Conservation (phyloP, 306 rosid species). For the Ormosia semicastrata region DNA sequence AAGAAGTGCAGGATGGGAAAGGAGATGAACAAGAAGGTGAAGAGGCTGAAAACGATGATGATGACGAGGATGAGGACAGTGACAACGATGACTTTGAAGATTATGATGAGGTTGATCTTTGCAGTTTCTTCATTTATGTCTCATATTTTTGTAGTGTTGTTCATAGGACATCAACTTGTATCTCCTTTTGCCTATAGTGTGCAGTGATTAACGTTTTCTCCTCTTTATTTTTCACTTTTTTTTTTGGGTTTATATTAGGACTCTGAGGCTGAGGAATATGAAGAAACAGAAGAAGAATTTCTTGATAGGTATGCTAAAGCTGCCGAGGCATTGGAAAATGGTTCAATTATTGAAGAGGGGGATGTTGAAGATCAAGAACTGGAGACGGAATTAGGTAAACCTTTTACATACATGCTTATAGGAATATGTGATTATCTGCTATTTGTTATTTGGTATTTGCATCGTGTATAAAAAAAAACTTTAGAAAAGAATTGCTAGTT, state of each 20-base stretch:
- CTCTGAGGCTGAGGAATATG: conserved; percentile 73
- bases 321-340: conserved; percentile 73
- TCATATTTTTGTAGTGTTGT: background rate
- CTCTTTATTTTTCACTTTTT: background rate
- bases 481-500: background rate
- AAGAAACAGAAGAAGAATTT: conserved; percentile 84
- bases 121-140: conserved; percentile 15
- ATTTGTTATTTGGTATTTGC: conserved; percentile 3
- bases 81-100: conserved; percentile 51
- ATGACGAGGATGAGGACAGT: conserved; percentile 39
- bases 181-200: background rate
- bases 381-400: conserved; percentile 63
- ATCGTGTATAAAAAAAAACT: background rate
- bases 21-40: conserved; percentile 48
- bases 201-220: background rate
- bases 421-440: background rate
- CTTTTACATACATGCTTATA: background rate
- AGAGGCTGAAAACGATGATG: conserved; percentile 49
- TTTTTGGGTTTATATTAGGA: conserved; percentile 46
- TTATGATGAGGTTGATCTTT: conserved; percentile 62
- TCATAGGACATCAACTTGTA: background rate
- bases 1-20: conserved; percentile 53
- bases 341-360: conserved; percentile 68
- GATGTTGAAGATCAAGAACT: conserved; percentile 68
- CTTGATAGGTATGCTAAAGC: conserved; percentile 84